Evolutionary conservation across 176 grass and related monocot species (phyloP), one percentile per base, ranked within the genome.

Genomic region (Oryza glaberrima): DNA sequence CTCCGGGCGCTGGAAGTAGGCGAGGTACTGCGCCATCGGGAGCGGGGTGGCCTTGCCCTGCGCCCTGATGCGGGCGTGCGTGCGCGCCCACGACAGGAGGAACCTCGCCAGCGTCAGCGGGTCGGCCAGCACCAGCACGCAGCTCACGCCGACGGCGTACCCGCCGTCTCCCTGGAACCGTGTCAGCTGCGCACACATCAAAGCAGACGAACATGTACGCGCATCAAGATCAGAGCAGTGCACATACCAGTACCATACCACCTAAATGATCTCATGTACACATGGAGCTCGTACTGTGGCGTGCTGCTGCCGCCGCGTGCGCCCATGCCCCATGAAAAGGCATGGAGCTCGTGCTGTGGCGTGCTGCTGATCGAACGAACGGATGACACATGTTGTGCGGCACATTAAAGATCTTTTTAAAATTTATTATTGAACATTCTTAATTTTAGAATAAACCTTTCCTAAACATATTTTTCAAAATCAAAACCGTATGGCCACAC

Each of bases 91-190:
- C 54, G 88, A 90, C 40, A 81, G 70, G 45, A 99, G 88, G 83
- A 99, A 99, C 30, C 75, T 81, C n/a, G 82, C 17, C 41, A 96
- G 75, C 85, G 86, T 77, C 38, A 77, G 22, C 43, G 93, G 88
- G 85, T 99, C 96, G 17, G 89, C 51, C 66, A 99, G 60, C 73
- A 96, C 65, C 70, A 95, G 75, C 58, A 86, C 82, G 47, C 91
- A 96, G 84, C 91, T 89, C 16, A 99, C 88, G 35, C 91, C 96
- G 19, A 99, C 16, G 67, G 96, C 78, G 69, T 90, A 98, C 2
- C 84, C 96, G 4, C 90, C 91, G 48, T 87, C 82, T 25, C 75
- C 90, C 67, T 88, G 70, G 81, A 98, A 96, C 70, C 91, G 70
- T 38, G 94, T 95, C 36, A 98, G 78, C 96, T 98, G 76, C 70